phyloP scores from a whole-genome alignment of 2,329 filamentous ascomycete genomes.

The Bretziella fagacearum region DNA sequence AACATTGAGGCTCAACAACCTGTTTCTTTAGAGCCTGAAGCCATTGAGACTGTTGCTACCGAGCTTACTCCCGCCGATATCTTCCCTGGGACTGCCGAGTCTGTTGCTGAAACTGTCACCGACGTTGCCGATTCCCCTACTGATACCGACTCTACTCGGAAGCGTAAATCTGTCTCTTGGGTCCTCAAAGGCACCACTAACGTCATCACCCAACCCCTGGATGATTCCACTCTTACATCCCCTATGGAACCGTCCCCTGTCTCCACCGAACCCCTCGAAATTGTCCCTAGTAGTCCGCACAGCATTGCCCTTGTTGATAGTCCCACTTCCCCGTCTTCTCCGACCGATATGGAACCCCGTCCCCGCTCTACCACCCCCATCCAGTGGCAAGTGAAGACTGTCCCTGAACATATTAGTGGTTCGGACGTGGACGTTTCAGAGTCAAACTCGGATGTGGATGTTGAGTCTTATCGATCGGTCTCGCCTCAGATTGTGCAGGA shows the following conservation, averaged over 20 bases:
- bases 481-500: not conserved
- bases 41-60: not conserved
- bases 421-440: not conserved
- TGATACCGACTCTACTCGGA: not conserved
- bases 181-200: not conserved
- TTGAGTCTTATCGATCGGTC: not conserved
- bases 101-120: not conserved
- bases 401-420: not conserved
- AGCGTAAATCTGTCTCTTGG: slow-evolving; percentile 5
- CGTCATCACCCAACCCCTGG: not conserved
- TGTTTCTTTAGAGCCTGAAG: not conserved
- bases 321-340: not conserved
- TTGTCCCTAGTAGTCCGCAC: not conserved
- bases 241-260: not conserved
- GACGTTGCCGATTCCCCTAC: not conserved
- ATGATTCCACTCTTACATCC: not conserved
- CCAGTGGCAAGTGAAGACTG: not conserved
- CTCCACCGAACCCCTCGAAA: not conserved
- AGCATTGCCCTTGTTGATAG: not conserved
- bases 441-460: not conserved
- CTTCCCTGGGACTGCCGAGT: not conserved
- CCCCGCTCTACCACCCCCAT: not conserved
- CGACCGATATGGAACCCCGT: not conserved
- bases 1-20: not conserved
- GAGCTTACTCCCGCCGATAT: not conserved